phyloP scores from a whole-genome alignment of 2,329 filamentous ascomycete genomes.

The Arthrobotrys megalospora region DNA sequence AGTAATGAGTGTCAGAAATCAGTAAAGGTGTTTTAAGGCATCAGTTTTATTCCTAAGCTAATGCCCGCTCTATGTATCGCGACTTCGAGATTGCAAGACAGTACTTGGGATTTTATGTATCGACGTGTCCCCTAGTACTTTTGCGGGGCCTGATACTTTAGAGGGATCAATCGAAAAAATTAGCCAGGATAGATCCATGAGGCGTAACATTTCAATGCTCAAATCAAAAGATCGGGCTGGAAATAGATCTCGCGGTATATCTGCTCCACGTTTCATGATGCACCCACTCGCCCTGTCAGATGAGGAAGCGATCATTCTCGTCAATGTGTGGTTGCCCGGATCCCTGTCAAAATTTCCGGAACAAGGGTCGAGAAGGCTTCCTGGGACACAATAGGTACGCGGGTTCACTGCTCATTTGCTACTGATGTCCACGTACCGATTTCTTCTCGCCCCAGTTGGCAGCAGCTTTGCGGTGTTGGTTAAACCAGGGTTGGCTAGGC shows the following conservation, averaged over 20 bases:
- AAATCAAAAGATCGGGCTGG: conserved; percentile 5
- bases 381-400: conserved; percentile 31
- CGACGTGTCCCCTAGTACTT: no score
- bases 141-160: background rate
- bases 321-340: conserved; percentile 36
- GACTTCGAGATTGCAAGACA: no score
- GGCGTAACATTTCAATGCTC: background rate
- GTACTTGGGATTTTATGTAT: no score
- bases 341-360: conserved; percentile 38
- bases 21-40: no score
- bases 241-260: conserved; percentile 29
- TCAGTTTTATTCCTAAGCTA: no score
- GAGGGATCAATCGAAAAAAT: background rate
- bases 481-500: conserved; percentile 22
- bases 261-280: conserved; percentile 54
- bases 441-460: conserved; percentile 18
- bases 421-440: conserved; percentile 17
- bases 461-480: conserved; percentile 1
- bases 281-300: conserved; percentile 54
- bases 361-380: conserved; percentile 15
- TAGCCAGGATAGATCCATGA: background rate
- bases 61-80: no score
- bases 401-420: conserved; percentile 27
- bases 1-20: no score
- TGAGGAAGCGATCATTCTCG: conserved; percentile 13